Percentiles rank a stretch among this genome's conserved stretches.
Conservation (phyloP, 106 monocot genomes). For the Xerophyta viscosa region DNA sequence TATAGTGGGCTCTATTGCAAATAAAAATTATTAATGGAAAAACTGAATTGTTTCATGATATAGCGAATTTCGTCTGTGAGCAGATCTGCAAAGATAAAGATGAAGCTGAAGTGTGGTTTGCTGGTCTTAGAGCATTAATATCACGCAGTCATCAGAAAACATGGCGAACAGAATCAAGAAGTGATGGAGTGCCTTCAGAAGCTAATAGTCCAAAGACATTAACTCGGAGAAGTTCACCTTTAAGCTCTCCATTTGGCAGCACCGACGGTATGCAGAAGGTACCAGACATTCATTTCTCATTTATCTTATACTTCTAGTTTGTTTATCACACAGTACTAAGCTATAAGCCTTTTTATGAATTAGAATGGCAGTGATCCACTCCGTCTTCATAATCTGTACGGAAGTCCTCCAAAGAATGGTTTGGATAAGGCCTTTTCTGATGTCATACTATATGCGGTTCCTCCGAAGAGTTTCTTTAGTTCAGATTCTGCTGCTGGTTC, state of each 20-base stretch:
- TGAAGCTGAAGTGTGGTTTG: slow-evolving; percentile 99
- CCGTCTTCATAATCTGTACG: slow-evolving; percentile 63
- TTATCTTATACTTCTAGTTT: slow-evolving; percentile 8
- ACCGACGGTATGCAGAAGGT: slow-evolving; percentile 80
- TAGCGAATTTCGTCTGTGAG: too few species aligned
- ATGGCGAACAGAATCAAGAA: slow-evolving; percentile 80
- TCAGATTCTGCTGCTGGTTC: slow-evolving; percentile 59
- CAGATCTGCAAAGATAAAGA: slow-evolving; percentile 99
- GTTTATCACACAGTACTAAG: slow-evolving; percentile 1
- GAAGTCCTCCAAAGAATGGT: slow-evolving; percentile 77
- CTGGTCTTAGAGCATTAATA: slow-evolving; percentile 90
- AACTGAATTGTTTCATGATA: too few species aligned
- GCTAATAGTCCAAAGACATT: slow-evolving; percentile 78
- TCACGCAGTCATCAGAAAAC: slow-evolving; percentile 70
- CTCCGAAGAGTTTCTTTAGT: slow-evolving; percentile 55
- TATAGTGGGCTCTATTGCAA: too few species aligned
- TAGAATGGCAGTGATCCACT: slow-evolving; percentile 67
- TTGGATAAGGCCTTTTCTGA: slow-evolving; percentile 72
- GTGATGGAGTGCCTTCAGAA: slow-evolving; percentile 80
- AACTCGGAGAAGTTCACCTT: slow-evolving; percentile 61
- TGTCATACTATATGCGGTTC: slow-evolving; percentile 40
- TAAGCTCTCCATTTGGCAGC: slow-evolving; percentile 73
- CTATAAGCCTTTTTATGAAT: slow-evolving; percentile 10
- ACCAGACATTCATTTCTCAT: slow-evolving; percentile 1
- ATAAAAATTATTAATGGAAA: too few species aligned